Conservation (phyloP, 2,329 filamentous ascomycete species). For the Domatiomyces catenatus region DNA sequence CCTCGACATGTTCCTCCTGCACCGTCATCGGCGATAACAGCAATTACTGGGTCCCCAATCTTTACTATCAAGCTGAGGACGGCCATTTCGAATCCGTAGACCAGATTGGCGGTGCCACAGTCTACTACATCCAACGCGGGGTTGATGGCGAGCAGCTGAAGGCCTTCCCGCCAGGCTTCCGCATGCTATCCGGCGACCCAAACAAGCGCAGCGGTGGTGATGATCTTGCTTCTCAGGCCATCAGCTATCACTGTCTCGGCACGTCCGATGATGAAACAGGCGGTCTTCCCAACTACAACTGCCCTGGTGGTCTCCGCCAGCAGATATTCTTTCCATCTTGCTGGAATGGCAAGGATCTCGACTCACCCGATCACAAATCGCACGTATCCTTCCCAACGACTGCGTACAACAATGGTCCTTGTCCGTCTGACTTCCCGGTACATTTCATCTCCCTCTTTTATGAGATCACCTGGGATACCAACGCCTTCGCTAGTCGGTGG, state of each 20-base stretch:
- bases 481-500: constrained; percentile 36
- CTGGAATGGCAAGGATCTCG: constrained; percentile 24
- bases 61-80: constrained; percentile 53
- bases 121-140: constrained; percentile 39
- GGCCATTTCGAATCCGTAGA: constrained; percentile 50
- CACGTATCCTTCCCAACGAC: constrained; percentile 25
- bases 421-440: constrained; percentile 32
- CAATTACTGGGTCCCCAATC: constrained; percentile 61
- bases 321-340: constrained; percentile 26
- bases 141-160: constrained; percentile 49
- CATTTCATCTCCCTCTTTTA: constrained; percentile 45
- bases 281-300: constrained; percentile 57
- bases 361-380: constrained; percentile 21
- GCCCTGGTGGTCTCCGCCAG: constrained; percentile 37
- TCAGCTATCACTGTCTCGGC: constrained; percentile 39
- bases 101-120: constrained; percentile 39
- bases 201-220: constrained; percentile 42
- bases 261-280: constrained; percentile 30
- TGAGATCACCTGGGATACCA: constrained; percentile 42
- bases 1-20: constrained; percentile 57
- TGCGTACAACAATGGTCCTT: constrained; percentile 22
- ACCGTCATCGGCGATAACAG: constrained; percentile 52
- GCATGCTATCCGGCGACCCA: constrained; percentile 54
- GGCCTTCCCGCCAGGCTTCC: constrained; percentile 55
- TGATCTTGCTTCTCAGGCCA: constrained; percentile 39